Conservation (phyloP, 192 early-diverging fungal species). For the Oehlia diaphana region DNA sequence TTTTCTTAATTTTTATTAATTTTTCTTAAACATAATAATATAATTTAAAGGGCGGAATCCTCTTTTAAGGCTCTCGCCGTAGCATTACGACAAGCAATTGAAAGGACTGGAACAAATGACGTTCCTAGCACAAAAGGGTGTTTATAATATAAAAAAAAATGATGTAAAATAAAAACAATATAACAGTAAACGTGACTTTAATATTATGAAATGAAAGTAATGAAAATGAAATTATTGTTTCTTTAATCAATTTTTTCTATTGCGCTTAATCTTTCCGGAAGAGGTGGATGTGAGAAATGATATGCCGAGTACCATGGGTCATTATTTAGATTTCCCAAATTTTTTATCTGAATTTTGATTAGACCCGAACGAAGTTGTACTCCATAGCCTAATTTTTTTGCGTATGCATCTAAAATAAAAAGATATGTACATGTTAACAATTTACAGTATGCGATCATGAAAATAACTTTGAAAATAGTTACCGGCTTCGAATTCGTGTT, state of each 20-base stretch:
- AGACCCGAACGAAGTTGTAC: constrained; percentile 70
- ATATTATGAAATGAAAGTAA: neutral
- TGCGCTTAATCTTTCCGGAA: constrained; percentile 82
- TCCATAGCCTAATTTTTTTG: constrained; percentile 80
- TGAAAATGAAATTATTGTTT: neutral
- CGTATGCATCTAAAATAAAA: constrained; percentile 68
- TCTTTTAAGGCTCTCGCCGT: constrained; percentile 99
- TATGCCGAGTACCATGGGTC: constrained; percentile 89
- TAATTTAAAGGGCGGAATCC: constrained; percentile 73
- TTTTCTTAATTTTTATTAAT: neutral
- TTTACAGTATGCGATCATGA: too few relatives aligned
- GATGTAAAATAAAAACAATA: neutral
- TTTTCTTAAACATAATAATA: neutral
- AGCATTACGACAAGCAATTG: constrained; percentile 85
- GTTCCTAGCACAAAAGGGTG: constrained; percentile 98
- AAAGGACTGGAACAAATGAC: constrained; percentile 79
- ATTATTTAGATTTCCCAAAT: constrained; percentile 82
- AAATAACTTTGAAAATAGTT: constrained; percentile 12
- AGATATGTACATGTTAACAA: neutral
- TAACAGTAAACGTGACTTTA: neutral
- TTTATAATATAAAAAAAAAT: constrained; percentile 47
- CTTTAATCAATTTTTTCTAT: constrained; percentile 17
- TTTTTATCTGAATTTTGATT: constrained; percentile 90
- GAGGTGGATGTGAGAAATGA: constrained; percentile 89
- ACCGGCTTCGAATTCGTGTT: constrained; percentile 89